A percentile compares a stretch with the other conserved stretches of the same genome.
phyloP scores from a whole-genome alignment of 2,329 filamentous ascomycete genomes.

The Aspergillus brunneoviolaceus region DNA sequence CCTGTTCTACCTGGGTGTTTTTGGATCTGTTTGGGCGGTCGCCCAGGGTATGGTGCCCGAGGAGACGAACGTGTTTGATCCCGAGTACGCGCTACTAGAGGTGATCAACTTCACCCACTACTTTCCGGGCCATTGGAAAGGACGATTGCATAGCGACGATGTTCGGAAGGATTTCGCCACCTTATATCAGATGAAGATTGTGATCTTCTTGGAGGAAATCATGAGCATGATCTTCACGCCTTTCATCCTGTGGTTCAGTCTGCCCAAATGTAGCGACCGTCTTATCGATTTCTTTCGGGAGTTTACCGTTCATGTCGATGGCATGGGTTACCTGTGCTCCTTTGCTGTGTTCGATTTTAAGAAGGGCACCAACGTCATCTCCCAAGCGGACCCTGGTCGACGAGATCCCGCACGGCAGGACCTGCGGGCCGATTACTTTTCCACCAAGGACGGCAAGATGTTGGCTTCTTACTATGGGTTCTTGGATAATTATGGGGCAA shows the following conservation, averaged over 20 bases:
- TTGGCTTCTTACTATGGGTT: slow-evolving; percentile 96
- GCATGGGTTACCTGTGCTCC: slow-evolving; percentile 91
- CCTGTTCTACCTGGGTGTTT: slow-evolving; percentile 83
- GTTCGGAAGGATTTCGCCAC: slow-evolving; percentile 86
- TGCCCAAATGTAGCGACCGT: slow-evolving; percentile 85
- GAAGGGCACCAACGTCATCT: slow-evolving; percentile 64
- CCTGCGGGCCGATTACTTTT: slow-evolving; percentile 86
- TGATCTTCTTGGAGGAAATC: slow-evolving; percentile 91
- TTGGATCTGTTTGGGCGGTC: slow-evolving; percentile 79
- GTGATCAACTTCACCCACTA: slow-evolving; percentile 94
- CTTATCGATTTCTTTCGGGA: slow-evolving; percentile 98
- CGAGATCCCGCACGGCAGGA: slow-evolving; percentile 50
- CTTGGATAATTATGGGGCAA: slow-evolving; percentile 82
- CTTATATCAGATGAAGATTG: slow-evolving; percentile 86
- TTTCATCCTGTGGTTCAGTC: slow-evolving; percentile 79
- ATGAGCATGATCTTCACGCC: slow-evolving; percentile 90
- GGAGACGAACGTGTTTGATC: slow-evolving; percentile 86
- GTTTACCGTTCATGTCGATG: slow-evolving; percentile 95
- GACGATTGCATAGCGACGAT: slow-evolving; percentile 87
- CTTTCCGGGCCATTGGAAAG: slow-evolving; percentile 83
- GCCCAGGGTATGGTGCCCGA: slow-evolving; percentile 82
- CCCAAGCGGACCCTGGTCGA: slow-evolving; percentile 39
- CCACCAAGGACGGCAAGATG: slow-evolving; percentile 96
- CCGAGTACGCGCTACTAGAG: slow-evolving; percentile 81
- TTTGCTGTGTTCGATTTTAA: slow-evolving; percentile 98